These are phyloP conservation scores for Aspergillus caelatus DNA, from an alignment of 2,329 filamentous ascomycete species.

Conservation along the genomic window DNA sequence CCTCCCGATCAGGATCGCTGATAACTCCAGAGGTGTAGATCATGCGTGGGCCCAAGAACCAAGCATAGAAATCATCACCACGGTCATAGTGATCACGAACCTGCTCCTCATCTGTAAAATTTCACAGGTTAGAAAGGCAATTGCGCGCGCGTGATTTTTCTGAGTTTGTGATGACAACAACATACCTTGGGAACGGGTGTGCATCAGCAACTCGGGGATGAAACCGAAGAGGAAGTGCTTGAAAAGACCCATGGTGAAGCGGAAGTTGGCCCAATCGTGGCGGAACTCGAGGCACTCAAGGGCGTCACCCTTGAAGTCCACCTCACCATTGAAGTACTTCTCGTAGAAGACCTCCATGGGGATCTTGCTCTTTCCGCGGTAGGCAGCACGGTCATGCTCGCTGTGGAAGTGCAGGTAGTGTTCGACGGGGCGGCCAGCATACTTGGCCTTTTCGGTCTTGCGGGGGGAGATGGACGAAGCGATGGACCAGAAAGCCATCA, in stretches of 20 bases:
- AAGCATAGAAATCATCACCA: conserved; percentile 97
- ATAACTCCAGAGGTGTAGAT: conserved; percentile 97
- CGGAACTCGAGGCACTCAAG: conserved; percentile 90
- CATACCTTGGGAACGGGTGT: conserved; percentile 82
- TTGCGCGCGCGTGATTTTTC: neutral
- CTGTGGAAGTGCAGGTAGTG: conserved; percentile 67
- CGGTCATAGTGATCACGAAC: conserved; percentile 97
- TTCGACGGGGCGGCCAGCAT: conserved; percentile 84
- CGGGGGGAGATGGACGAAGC: conserved; percentile 81
- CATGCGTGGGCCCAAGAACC: conserved; percentile 98
- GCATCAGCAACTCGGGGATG: conserved; percentile 88
- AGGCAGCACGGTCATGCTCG: conserved; percentile 50
- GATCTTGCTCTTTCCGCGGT: conserved; percentile 54
- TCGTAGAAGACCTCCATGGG: conserved; percentile 84
- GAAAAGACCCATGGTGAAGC: conserved; percentile 83
- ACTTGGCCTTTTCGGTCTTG: conserved; percentile 87
- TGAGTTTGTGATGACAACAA: neutral
- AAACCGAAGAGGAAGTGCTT: conserved; percentile 86
- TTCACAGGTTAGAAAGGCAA: neutral
- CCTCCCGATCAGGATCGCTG: conserved; percentile 81
- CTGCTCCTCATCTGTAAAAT: conserved; percentile 81
- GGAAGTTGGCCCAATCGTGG: conserved; percentile 96
- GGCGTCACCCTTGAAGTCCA: conserved; percentile 92
- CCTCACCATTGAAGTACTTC: conserved; percentile 95
- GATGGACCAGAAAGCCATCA: conserved; percentile 79